Conservation (phyloP, 176 grass and related monocot species). For the Phragmites australis region DNA sequence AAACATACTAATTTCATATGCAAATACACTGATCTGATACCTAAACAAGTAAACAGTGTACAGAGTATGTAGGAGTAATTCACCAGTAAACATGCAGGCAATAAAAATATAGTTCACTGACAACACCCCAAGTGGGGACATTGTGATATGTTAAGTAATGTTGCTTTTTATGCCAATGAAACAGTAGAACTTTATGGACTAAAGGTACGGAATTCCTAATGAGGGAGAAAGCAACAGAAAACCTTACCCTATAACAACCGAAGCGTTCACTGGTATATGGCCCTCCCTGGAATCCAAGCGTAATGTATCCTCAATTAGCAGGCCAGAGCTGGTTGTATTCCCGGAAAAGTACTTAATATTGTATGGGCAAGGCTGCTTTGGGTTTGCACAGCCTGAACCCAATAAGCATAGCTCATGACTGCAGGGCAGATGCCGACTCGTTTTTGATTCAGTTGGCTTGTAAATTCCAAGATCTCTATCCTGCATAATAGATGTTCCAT, state of each 20-base stretch:
- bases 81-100: background rate
- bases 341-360: conserved; percentile 70
- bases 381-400: conserved; percentile 62
- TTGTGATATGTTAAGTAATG: background rate
- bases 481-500: conserved; percentile 99
- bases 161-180: background rate
- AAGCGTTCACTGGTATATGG: conserved; percentile 66
- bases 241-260: conserved; percentile 86
- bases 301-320: conserved; percentile 82
- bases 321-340: conserved; percentile 97
- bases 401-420: conserved; percentile 71
- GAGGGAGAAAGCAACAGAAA: background rate
- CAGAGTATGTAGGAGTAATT: background rate
- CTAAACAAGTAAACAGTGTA: background rate
- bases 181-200: background rate
- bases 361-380: conserved; percentile 90
- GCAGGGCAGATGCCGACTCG: conserved; percentile 84
- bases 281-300: conserved; percentile 65
- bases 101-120: background rate
- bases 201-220: background rate
- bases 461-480: conserved; percentile 96
- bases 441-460: conserved; percentile 80
- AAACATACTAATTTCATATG: conserved; percentile 5
- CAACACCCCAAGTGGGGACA: background rate
- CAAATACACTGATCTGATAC: background rate